phyloP scores from a whole-genome alignment of 192 early-diverging fungal species.

The Polychytrium aggregatum region DNA sequence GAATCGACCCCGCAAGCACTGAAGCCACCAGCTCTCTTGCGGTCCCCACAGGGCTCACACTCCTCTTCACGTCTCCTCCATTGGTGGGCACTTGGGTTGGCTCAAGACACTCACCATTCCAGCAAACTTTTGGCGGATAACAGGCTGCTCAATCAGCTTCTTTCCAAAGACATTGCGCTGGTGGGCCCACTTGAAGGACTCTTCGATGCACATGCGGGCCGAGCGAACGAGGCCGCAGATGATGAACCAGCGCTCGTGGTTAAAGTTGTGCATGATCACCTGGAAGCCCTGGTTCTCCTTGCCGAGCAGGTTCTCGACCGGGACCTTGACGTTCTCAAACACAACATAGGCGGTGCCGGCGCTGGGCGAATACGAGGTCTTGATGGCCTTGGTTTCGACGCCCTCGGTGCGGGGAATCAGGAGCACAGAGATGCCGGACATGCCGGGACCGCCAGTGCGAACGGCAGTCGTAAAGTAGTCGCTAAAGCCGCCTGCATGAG shows the following conservation, averaged over 20 bases:
- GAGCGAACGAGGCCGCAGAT: constrained; percentile 26
- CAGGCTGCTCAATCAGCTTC: constrained; percentile 59
- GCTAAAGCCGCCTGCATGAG: too few species aligned
- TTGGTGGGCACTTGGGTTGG: too few species aligned
- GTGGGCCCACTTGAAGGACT: constrained; percentile 56
- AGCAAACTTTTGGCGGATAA: constrained; percentile 56
- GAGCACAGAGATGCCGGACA: constrained; percentile 62
- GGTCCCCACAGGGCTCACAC: too few species aligned
- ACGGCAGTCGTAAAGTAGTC: constrained; percentile 48
- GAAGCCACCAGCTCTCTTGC: too few species aligned
- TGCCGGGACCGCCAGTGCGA: constrained; percentile 26
- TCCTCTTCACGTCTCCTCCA: too few species aligned
- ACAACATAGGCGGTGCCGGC: constrained; percentile 50
- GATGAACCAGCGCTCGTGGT: constrained; percentile 61
- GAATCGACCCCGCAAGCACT: too few species aligned
- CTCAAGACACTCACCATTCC: constrained; percentile 46
- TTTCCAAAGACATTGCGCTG: constrained; percentile 66
- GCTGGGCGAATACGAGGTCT: constrained; percentile 51
- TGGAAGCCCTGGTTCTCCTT: constrained; percentile 55
- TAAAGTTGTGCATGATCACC: constrained; percentile 62
- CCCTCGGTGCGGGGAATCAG: constrained; percentile 51
- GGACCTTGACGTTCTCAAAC: constrained; percentile 63
- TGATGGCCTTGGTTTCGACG: constrained; percentile 51
- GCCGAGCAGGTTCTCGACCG: constrained; percentile 59
- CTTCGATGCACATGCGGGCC: constrained; percentile 34